Base-by-base conservation (phyloP, 73 alveolate species). In the Paramecium biaurelia region DNA sequence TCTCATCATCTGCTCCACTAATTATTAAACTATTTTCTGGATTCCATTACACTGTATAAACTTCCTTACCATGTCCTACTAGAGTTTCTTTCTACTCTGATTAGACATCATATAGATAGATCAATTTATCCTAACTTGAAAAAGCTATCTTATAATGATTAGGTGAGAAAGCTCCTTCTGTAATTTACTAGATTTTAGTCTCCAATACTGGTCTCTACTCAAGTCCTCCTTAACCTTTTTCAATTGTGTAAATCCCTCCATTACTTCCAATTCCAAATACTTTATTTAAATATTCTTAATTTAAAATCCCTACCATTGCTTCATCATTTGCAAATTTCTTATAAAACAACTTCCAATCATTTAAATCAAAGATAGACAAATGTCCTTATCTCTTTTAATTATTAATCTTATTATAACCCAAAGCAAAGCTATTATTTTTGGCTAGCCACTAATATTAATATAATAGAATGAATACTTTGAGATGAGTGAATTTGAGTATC, bases 1-100 rank as follows among this genome's bases (percentile, higher is more conserved):
- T 56, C 45, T 85, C 93, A 56, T 85, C 93, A 34, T 85, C 87
- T 57, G 89, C 67, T 56, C 93, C 93, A 28, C 68, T 28, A 8
- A 85, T 24, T 59, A 85, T 26, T 18, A 85, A 59, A 24, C 70
- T 49, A 23, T 32, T 34, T 2, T 18, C 32, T 18, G 86, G 93
- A 68, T 56, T 85, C 85, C 85, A 85, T 42, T 68, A 14, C 8
- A 57, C 93, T 6, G 89, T 49, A 26, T 45, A 28, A 7, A 85
- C 90, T 58, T 57, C 86, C 24, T 57, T 59, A 7, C 87, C 86
- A 85, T 85, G 93, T 45, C 93, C 93, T 1, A 18, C 23, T 0
- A 79, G 28, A 18, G 42, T 41, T 10, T 47, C 90, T 0, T 79
- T 43, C 90, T 15, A 24, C 43, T 26, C 70, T 10, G 63, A 20